Evolutionary conservation across 148 eudicot genomes (phyloP).

Genomic region (Chenopodium suecicum): DNA sequence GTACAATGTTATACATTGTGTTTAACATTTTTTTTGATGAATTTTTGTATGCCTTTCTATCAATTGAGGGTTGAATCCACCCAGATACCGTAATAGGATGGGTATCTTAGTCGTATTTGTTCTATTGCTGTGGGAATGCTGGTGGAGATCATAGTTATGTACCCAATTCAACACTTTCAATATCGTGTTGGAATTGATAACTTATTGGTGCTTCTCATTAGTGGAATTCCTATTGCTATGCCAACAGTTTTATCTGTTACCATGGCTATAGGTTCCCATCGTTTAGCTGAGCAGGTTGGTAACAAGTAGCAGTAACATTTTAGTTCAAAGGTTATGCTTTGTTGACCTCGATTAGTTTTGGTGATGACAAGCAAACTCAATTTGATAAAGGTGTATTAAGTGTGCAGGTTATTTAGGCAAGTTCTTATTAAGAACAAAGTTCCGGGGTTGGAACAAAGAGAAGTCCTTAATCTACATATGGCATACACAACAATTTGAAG

Average conservation of each 20-base stretch:
- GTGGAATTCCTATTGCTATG: constrained; percentile 53
- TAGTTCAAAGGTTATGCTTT: neutral
- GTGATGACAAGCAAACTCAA: no score
- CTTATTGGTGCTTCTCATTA: constrained; percentile 44
- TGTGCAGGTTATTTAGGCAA: no score
- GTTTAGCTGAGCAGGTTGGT: constrained; percentile 46
- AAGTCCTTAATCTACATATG: no score
- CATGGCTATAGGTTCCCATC: constrained; percentile 51
- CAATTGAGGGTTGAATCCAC: neutral
- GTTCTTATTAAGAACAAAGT: no score
- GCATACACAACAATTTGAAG: no score
- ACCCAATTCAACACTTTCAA: constrained; percentile 42
- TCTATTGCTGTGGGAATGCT: constrained; percentile 51
- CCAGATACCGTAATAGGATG: neutral
- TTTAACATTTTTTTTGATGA: neutral
- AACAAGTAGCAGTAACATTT: neutral
- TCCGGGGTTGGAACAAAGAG: no score
- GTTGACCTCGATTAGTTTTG: no score
- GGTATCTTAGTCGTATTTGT: constrained; percentile 33
- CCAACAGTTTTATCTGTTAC: constrained; percentile 54
- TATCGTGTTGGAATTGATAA: constrained; percentile 48
- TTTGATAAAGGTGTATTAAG: no score
- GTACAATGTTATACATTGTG: neutral
- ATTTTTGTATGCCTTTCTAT: neutral
- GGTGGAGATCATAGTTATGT: constrained; percentile 46